Percentiles rank a stretch among this genome's conserved stretches.
phyloP scores from a whole-genome alignment of 352 stramenopile species.

The Phytophthora boehmeriae region DNA sequence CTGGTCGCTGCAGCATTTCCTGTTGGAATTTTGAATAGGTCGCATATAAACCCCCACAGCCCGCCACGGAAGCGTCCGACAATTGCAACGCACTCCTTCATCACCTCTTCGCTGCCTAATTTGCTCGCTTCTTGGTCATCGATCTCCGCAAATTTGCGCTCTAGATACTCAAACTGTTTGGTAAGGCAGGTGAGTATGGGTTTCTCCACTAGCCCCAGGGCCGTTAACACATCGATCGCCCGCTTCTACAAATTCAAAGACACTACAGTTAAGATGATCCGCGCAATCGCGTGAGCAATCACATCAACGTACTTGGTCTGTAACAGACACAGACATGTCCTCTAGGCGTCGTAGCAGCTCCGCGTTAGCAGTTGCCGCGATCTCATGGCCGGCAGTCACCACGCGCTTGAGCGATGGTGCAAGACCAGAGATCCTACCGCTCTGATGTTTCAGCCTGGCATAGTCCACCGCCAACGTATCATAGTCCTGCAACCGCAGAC shows the following conservation, averaged over 20 bases:
- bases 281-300: not conserved
- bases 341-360: constrained; percentile 71
- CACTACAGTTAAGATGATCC: not conserved
- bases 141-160: constrained; percentile 48
- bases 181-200: constrained; percentile 65
- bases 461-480: constrained; percentile 80
- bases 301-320: constrained; percentile 51
- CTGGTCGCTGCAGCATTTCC: constrained; percentile 25
- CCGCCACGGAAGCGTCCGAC: constrained; percentile 71
- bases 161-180: constrained; percentile 74
- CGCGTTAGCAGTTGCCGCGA: constrained; percentile 60
- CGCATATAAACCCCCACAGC: constrained; percentile 77
- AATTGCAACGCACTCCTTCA: constrained; percentile 59
- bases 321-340: constrained; percentile 58
- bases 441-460: constrained; percentile 68
- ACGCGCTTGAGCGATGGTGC: constrained; percentile 55
- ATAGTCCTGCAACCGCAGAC: constrained; percentile 66
- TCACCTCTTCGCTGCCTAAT: constrained; percentile 35
- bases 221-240: constrained; percentile 61
- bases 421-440: constrained; percentile 60
- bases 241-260: constrained; percentile 43
- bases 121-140: constrained; percentile 22
- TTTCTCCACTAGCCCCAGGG: constrained; percentile 66
- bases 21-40: constrained; percentile 66
- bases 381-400: constrained; percentile 60